Percentiles rank a stretch among this genome's conserved stretches.
Evolutionary conservation across 371 early-diverging fungal genomes (phyloP).

Genomic region (Chytridium lagenaria): DNA sequence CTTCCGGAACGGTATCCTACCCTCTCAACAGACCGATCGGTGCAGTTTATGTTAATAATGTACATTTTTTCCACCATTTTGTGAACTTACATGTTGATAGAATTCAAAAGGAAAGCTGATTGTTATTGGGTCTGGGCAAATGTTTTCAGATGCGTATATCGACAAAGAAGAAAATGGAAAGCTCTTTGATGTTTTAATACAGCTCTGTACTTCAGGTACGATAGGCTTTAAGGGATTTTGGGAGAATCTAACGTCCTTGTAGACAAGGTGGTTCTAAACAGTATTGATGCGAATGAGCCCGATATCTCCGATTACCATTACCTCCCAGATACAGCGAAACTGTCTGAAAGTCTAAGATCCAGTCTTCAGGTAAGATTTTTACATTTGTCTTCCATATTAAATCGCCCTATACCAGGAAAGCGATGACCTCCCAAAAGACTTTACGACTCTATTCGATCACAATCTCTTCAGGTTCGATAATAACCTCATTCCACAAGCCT

Average conservation of each 20-base stretch:
- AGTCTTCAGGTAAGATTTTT: slow-evolving; percentile 53
- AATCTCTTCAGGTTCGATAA: slow-evolving; percentile 58
- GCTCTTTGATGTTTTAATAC: slow-evolving; percentile 57
- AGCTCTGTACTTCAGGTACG: slow-evolving; percentile 54
- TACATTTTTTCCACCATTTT: not conserved
- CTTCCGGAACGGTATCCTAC: slow-evolving; percentile 60
- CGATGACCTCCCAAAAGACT: slow-evolving; percentile 63
- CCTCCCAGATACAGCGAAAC: slow-evolving; percentile 54
- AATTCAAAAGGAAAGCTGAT: slow-evolving; percentile 55
- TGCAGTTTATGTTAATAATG: slow-evolving; percentile 49
- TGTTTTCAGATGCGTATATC: slow-evolving; percentile 62
- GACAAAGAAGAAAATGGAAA: slow-evolving; percentile 66
- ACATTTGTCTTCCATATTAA: not conserved
- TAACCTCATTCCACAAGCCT: slow-evolving; percentile 51
- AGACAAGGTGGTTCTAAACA: slow-evolving; percentile 55
- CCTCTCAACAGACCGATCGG: slow-evolving; percentile 62
- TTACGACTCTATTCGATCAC: slow-evolving; percentile 58
- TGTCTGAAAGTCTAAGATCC: slow-evolving; percentile 51
- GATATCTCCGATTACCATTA: slow-evolving; percentile 66
- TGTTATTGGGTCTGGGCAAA: slow-evolving; percentile 56
- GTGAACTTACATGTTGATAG: slow-evolving; percentile 22
- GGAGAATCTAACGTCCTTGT: not conserved
- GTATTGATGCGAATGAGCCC: slow-evolving; percentile 64
- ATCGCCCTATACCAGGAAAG: slow-evolving; percentile 47
- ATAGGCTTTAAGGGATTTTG: slow-evolving; percentile 30